Evolutionary conservation across 768 basidiomycete genomes (phyloP), one percentile per base, ranked within the genome.

Genomic region (Kwoniella sp.): DNA sequence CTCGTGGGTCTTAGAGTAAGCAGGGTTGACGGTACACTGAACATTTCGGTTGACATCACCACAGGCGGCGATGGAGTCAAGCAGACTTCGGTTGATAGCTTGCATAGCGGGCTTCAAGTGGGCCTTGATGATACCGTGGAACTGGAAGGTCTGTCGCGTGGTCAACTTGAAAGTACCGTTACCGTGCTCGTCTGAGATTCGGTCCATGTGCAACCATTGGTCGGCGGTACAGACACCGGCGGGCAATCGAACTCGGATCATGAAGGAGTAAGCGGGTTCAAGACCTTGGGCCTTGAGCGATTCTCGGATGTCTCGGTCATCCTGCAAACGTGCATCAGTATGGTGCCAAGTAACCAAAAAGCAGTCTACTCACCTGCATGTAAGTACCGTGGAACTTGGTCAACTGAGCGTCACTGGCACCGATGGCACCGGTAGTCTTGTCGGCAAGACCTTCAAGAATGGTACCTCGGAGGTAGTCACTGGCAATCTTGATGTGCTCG

Each of bases 401-500:
- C 58, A 99, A 83, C 80, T 98, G 96, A 8, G 87, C 88, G 79
- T 99, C 96, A 68, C 87, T 88, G 5, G 92, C 83, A 13, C 93
- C 89, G 29, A 98, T 86, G n/a, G 91, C 90, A 55, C 92, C 95
- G 0, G 95, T 96, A 58, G 84, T 86, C 58, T 82, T 85, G 79
- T 98, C 95, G 68, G 85, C 83, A 36, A 99, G 85, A 50, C 96
- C 95, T 78, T 98, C 94, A 0, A 83, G 84, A 78, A 99, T 98
- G 37, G 96, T 98, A 1, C 96, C 96, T 57, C 96, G 90, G 22
- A 97, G 85, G 82, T 89, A 97, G 60, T 88, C 86, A 51, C 90
- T 92, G 5, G 95, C 93, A 52, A 90, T 96, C 83, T 98, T 99
- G 85, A 98, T 97, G 81, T 98, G 92, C 82, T 99, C 96, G 83